phyloP scores from a whole-genome alignment of 1,139 yeast species.

The Eremothecium cymbalariae region DNA sequence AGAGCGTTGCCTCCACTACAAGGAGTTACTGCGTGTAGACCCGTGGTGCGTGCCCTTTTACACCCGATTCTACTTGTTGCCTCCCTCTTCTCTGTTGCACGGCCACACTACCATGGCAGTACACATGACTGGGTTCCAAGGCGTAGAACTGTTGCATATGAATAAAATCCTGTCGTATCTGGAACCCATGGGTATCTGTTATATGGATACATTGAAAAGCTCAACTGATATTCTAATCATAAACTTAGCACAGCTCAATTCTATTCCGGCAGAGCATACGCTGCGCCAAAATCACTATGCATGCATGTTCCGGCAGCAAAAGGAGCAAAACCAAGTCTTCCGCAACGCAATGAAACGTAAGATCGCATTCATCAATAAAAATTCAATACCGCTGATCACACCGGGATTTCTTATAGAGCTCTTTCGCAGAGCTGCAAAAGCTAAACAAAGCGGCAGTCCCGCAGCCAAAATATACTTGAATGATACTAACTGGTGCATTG shows the following conservation, averaged over 20 bases:
- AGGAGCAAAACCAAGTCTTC: slow-evolving; percentile 20
- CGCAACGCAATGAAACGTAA: slow-evolving; percentile 30
- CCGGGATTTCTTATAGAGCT: slow-evolving; percentile 29
- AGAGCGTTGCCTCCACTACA: slow-evolving; percentile 67
- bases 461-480: slow-evolving; percentile 17
- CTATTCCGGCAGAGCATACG: slow-evolving; percentile 28
- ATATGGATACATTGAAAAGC: slow-evolving; percentile 45
- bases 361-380: slow-evolving; percentile 40
- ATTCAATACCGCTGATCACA: slow-evolving; percentile 35
- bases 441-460: slow-evolving; percentile 2
- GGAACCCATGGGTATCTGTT: slow-evolving; percentile 39
- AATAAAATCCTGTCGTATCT: slow-evolving; percentile 51
- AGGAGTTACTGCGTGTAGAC: slow-evolving; percentile 43
- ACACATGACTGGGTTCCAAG: slow-evolving; percentile 73
- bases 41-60: slow-evolving; percentile 65
- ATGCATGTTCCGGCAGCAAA: slow-evolving; percentile 20
- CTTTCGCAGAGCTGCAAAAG: slow-evolving; percentile 14
- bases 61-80: slow-evolving; percentile 31
- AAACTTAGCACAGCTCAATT: slow-evolving; percentile 39
- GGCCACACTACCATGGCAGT: slow-evolving; percentile 36
- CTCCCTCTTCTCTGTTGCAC: slow-evolving; percentile 14
- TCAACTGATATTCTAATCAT: slow-evolving; percentile 58
- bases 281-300: slow-evolving; percentile 28
- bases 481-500: slow-evolving; percentile 29
- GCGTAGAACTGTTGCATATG: slow-evolving; percentile 71